Evolutionary conservation across 1,139 yeast genomes (phyloP).

Genomic region (Yamadazyma jaroonii): DNA sequence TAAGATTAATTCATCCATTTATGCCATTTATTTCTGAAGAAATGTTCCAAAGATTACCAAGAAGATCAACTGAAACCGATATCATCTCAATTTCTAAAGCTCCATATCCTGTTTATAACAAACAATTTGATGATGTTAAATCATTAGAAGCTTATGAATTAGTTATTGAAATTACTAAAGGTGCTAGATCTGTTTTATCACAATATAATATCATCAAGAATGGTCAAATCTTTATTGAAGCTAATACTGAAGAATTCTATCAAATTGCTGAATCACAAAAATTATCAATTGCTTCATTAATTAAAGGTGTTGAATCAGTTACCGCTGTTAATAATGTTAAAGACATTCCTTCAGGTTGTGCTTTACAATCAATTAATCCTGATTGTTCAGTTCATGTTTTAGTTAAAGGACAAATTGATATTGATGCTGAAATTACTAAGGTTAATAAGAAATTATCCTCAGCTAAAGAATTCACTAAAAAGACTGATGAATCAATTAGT

Average conservation of each 20-base stretch:
- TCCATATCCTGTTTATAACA: constrained; percentile 65
- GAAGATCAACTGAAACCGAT: constrained; percentile 63
- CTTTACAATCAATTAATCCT: constrained; percentile 75
- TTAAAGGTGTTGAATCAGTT: constrained; percentile 81
- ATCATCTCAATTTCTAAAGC: constrained; percentile 78
- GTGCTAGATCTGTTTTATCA: constrained; percentile 86
- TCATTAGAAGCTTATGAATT: constrained; percentile 77
- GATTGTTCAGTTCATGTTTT: constrained; percentile 83
- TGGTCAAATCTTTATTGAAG: constrained; percentile 81
- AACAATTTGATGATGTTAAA: constrained; percentile 58
- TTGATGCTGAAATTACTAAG: constrained; percentile 85
- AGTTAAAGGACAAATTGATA: constrained; percentile 92
- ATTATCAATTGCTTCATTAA: constrained; percentile 82
- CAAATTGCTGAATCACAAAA: constrained; percentile 66
- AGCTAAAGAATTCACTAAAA: constrained; percentile 49
- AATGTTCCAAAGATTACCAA: constrained; percentile 98
- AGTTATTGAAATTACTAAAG: constrained; percentile 82
- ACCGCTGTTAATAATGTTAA: constrained; percentile 52
- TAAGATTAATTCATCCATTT: constrained; percentile 92
- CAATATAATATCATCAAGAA: constrained; percentile 87
- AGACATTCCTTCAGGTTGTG: constrained; percentile 85
- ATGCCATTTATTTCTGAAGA: constrained; percentile 98
- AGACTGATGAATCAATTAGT: constrained; percentile 44
- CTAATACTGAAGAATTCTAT: constrained; percentile 46
- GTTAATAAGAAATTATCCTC: constrained; percentile 71